These are phyloP conservation scores for Eucalyptus erythrocorys DNA, from an alignment of 345 rosid species.

Conservation along the genomic window DNA sequence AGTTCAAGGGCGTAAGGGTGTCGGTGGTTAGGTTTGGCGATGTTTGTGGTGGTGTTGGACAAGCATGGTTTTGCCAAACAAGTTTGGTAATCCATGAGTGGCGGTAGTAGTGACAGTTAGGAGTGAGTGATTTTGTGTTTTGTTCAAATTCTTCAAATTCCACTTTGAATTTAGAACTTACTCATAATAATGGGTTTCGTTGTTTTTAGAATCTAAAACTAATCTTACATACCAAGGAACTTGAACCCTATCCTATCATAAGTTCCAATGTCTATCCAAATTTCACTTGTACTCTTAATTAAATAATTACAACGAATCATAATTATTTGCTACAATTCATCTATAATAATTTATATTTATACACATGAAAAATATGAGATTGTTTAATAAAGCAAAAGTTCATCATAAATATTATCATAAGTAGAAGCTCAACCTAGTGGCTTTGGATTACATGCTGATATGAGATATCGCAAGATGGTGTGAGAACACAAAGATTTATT, in stretches of 20 bases:
- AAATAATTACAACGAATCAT: fast-evolving
- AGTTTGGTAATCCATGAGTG: too few relatives aligned
- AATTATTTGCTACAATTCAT: fast-evolving
- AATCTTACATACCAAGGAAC: fast-evolving
- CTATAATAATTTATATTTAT: too few relatives aligned
- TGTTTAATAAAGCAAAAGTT: too few relatives aligned
- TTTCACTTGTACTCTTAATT: too few relatives aligned
- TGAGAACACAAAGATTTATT: too few relatives aligned
- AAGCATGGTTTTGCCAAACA: fast-evolving
- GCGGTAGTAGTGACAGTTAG: fast-evolving
- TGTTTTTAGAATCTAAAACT: too few relatives aligned
- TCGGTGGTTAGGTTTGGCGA: fast-evolving
- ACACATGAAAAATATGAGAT: too few relatives aligned
- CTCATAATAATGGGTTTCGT: fast-evolving
- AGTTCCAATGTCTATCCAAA: fast-evolving
- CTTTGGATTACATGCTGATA: fast-evolving
- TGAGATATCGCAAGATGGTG: fast-evolving
- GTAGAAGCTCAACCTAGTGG: fast-evolving
- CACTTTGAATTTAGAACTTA: too few relatives aligned
- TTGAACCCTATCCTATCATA: fast-evolving
- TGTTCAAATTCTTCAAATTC: too few relatives aligned
- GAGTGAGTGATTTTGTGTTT: fast-evolving
- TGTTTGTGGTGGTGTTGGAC: fast-evolving
- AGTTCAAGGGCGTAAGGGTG: fast-evolving
- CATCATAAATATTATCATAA: fast-evolving